Evolutionary conservation across 2,329 filamentous ascomycete species (phyloP), one percentile per base, ranked within the genome.

Genomic region (Bipolaris oryzae): DNA sequence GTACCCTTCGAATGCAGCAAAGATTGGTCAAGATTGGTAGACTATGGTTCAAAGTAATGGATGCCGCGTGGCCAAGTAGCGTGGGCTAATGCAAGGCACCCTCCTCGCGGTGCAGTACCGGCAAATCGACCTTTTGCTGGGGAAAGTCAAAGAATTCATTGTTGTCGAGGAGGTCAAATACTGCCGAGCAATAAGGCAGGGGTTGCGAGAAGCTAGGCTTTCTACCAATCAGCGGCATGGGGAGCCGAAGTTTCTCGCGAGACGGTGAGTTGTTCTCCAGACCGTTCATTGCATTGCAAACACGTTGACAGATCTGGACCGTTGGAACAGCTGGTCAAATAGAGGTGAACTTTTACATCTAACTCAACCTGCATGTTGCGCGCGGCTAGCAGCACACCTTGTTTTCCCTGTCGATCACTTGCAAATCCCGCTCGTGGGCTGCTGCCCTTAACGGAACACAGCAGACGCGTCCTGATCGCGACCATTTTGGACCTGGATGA

Each of bases 81-180:
- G 20, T 45, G 51, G 51, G 25, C 45, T 57, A 50, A 54, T 54
- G 55, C 55, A 57, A 57, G 55, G 55, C 50, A 57, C 55, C 34
- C 35, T 47, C 21, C 41, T 52, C 21, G 34, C 49, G 39, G 44
- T 49, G 54, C 38, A 52, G 41, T 20, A 13, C 20, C 44, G 33
- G 44, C 44, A 44, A 57, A 43, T 38, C 18, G 31, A 38, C 31
- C 15, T 18, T 47, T 44, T 21, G 50, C 37, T 43, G 20, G 28
- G 20, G 33, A 38, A 25, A 47, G 53, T 41, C 50, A 33, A 54
- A 45, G 45, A 28, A 51, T 46, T 25, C 25, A 57, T 35, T 28
- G 39, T 50, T 16, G 39, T 50, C 39, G 44, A 43, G 21, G 49
- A 28, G 44, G 34, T 53, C 50, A 45, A 39, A 49, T 53, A 49